A percentile compares a stretch with the other conserved stretches of the same genome.
These are phyloP conservation scores for Kwoniella pini DNA, from an alignment of 768 basidiomycete genomes.

Conservation along the genomic window DNA sequence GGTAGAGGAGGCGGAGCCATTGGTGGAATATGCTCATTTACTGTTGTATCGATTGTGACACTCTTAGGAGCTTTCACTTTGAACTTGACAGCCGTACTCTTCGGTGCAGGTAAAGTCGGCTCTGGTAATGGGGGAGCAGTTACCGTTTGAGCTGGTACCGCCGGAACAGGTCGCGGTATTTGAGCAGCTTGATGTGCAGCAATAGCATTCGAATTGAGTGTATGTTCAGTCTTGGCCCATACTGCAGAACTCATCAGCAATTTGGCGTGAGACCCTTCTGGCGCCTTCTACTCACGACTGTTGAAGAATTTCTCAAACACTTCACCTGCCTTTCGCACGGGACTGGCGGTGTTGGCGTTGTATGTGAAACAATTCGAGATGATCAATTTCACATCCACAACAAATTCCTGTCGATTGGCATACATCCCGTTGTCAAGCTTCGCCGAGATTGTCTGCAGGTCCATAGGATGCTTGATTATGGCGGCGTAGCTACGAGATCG, in stretches of 20 bases:
- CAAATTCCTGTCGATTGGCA: constrained; percentile 77
- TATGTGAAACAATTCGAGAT: constrained; percentile 82
- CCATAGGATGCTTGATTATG: constrained; percentile 90
- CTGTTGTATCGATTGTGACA: constrained; percentile 13
- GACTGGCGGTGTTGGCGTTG: constrained; percentile 65
- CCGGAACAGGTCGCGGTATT: not conserved
- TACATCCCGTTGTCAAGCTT: constrained; percentile 87
- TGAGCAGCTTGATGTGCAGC: constrained; percentile 17
- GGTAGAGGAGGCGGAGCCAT: constrained; percentile 40
- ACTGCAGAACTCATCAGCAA: constrained; percentile 58
- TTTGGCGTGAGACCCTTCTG: constrained; percentile 2
- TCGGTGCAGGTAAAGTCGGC: constrained; percentile 2
- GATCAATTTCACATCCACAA: constrained; percentile 84
- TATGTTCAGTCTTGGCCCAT: constrained; percentile 67
- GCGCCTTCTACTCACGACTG: constrained; percentile 64
- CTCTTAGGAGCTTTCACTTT: constrained; percentile 44
- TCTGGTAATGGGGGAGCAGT: constrained; percentile 14
- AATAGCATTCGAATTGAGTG: constrained; percentile 43
- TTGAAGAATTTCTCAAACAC: constrained; percentile 79
- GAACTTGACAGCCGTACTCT: constrained; percentile 31
- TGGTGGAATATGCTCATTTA: constrained; percentile 18
- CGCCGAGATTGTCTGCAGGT: constrained; percentile 80
- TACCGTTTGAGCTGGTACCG: not conserved
- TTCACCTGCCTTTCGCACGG: constrained; percentile 73
- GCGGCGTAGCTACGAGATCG: constrained; percentile 72